Evolutionary conservation across 441 rosid genomes (phyloP), one percentile per base, ranked within the genome.

Genomic region (Codiaeum variegatum): DNA sequence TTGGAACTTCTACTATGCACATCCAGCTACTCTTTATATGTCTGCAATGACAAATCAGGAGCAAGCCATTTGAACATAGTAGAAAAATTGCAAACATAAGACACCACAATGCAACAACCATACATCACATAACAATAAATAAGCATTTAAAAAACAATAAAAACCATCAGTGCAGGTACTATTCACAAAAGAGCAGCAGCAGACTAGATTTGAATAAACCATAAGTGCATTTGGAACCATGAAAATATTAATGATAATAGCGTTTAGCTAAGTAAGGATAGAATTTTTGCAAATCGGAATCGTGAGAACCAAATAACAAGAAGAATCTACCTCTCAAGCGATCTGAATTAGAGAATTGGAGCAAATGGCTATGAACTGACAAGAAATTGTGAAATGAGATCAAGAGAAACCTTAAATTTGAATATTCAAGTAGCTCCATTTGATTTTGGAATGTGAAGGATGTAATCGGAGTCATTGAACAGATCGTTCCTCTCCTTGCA

Each of bases 21-120:
- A 81, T 89, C 97, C 82, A 94, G 85, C 73, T 94, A 94, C 69
- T 92, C 97, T 87, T 94, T 97, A 77, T 94, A 94, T 15, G 98
- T 88, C 97, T 94, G 94, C 86, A 82, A 80, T 29, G 75, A 76
- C 64, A 69, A 47, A 73, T 28, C 59, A 77, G 79, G 62, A 34
- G 71, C 49, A 59, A 67, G 72, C 36, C 73, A 79, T 47, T 42
- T 26, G n/a, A 55, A 65, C 3, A 62, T 24, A 34, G 61, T 40
- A 31, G 75, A 66, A 78, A 28, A 66, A n/a, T n/a, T 40, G 58
- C 36, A 62, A 67, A 42, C 34, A 42, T 58, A 56, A 71, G 36
- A 62, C 11, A 40, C 31, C 36, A 56, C 32, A 23, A 44, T 11
- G 28, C 63, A 36, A 56, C 24, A 73, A 24, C 21, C 0, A 21